Conservation (phyloP, 306 rosid genomes). For the Ziziphus jujuba region DNA sequence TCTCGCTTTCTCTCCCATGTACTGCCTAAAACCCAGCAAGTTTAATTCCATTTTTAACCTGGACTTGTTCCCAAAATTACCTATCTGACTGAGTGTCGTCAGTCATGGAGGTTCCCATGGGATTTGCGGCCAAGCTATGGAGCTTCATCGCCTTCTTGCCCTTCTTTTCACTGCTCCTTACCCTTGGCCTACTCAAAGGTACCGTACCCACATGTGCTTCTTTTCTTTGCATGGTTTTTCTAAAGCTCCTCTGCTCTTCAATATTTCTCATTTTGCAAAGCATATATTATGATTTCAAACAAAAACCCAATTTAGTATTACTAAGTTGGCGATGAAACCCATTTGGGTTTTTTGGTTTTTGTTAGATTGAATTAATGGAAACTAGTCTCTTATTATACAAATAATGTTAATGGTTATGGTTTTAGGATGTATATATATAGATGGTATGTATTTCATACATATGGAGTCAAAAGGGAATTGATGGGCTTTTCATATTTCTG, state of each 20-base stretch:
- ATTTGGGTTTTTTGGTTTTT: no score
- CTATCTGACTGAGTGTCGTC: not conserved
- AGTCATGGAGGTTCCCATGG: conserved; percentile 44
- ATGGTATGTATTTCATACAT: not conserved
- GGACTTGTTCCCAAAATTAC: not conserved
- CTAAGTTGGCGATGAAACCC: no score
- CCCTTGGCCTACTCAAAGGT: conserved; percentile 78
- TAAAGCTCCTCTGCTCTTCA: no score
- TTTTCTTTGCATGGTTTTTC: no score
- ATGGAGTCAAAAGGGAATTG: not conserved
- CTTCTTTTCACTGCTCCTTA: conserved; percentile 61
- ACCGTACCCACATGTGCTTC: not conserved
- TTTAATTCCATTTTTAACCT: not conserved
- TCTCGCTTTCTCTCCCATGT: not conserved
- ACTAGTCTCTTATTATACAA: no score
- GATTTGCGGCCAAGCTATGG: conserved; percentile 45
- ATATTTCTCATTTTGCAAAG: no score
- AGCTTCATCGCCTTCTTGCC: conserved; percentile 62
- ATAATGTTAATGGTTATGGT: no score
- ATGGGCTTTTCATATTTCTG: not conserved
- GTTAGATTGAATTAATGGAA: no score
- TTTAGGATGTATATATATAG: no score
- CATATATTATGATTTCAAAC: no score
- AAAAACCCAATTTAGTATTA: no score
- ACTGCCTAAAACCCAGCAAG: not conserved